Evolutionary conservation across 163 green algal genomes (phyloP).

Genomic region (Scenedesmus sp.): DNA sequence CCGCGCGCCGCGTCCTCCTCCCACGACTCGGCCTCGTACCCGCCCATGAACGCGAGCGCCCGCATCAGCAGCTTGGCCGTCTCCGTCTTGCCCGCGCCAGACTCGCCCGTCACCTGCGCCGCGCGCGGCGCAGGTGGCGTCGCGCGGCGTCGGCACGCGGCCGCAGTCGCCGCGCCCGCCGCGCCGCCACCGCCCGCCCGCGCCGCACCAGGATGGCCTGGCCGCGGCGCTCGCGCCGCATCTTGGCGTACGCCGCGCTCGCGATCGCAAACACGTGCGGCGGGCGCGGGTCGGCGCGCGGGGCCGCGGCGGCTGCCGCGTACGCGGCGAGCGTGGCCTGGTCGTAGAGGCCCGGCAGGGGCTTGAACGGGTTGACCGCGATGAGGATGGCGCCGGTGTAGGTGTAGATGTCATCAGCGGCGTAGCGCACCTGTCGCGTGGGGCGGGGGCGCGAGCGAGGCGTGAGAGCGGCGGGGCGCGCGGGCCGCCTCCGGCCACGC

Average conservation of each 20-base stretch:
- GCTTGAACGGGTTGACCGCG: conserved; percentile 96
- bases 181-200: neutral
- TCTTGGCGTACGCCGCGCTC: conserved; percentile 90
- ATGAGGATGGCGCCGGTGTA: conserved; percentile 99
- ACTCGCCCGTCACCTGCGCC: conserved; percentile 88
- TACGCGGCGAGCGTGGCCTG: conserved; percentile 98
- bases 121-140: too few species aligned
- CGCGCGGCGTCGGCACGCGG: too few species aligned
- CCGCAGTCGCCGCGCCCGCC: neutral
- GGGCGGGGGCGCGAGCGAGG: conserved; percentile 94
- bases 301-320: conserved; percentile 73
- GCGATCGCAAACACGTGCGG: conserved; percentile 98
- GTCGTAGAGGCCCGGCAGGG: conserved; percentile 93
- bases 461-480: too few species aligned
- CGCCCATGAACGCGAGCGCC: conserved; percentile 95
- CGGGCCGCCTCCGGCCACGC: too few species aligned
- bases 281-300: conserved; percentile 67
- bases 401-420: conserved; percentile 75
- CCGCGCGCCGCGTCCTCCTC: neutral
- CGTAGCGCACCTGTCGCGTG: conserved; percentile 82
- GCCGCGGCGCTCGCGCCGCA: conserved; percentile 80
- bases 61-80: conserved; percentile 99
- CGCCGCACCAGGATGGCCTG: conserved; percentile 93
- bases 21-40: conserved; percentile 21
- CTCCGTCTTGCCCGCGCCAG: conserved; percentile 98